Base-by-base conservation (phyloP, 1,284 basidiomycete genomes). In the Naganishia liquefaciens region DNA sequence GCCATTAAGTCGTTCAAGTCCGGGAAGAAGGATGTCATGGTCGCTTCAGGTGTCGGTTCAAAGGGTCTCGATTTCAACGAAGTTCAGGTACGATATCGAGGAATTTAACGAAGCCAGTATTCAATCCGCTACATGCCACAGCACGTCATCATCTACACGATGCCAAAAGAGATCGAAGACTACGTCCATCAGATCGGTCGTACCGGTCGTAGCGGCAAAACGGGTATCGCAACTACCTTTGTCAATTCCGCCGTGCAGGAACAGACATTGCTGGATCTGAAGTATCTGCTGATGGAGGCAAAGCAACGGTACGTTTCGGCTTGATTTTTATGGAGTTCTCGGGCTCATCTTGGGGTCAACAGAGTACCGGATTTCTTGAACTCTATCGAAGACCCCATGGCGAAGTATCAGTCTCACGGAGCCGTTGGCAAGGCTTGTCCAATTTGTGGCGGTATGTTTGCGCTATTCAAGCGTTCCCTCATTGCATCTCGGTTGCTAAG, bases 161-260 rank as follows among this genome's bases (percentile, higher is more conserved):
- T 99, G 96, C 96, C 96, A 0, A 98, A 97, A 77, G 96, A 99
- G 80, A 98, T 99, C 66, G 96, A 97, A 80, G 70, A 71, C 50
- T 94, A 94, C 72, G 93, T 96, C 37, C 96, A 99, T 82, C 94
- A 98, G 79, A 98, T 99, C 71, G 96, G 96, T 27, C 89, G 96
- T 70, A 99, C 96, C 1, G 96, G 96, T 62, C 88, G 96, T 70
- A 93, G 90, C 68, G 96, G 96, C 27, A 98, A 97, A 77, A 99
- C 95, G 1, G 96, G 96, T 68, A 93, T 98, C 62, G 96, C 96
- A n/a, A 99, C 96, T 25, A 96, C 96, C n/a, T 99, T 99, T 77
- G 92, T 99, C 64, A 99, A 99, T 76, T 93, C 94, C 88, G 91
- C 91, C 73, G 96, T 94, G 2, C 84, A 89, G 0, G 94, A 99